These are phyloP conservation scores for Neopestalotiopsis sp. DNA, from an alignment of 2,329 filamentous ascomycete genomes.

Conservation along the genomic window DNA sequence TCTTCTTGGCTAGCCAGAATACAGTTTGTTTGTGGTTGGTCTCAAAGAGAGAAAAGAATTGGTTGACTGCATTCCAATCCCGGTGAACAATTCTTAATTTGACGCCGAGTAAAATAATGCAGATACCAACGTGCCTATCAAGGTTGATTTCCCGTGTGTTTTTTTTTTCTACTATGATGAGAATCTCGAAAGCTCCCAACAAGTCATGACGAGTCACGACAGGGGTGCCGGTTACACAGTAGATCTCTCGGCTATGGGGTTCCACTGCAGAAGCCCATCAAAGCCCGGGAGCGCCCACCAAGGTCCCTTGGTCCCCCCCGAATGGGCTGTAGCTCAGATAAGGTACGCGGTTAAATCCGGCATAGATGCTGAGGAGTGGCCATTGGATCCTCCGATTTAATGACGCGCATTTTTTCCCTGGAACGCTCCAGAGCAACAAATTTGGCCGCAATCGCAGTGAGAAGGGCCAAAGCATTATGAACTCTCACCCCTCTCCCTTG, in stretches of 20 bases:
- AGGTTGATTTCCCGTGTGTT: too few species aligned
- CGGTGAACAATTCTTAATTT: too few species aligned
- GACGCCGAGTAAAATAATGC: too few species aligned
- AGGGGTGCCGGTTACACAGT: too few species aligned
- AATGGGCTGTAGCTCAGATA: background rate
- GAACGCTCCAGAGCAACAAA: slow-evolving; percentile 17
- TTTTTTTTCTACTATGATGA: too few species aligned
- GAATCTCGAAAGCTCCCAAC: too few species aligned
- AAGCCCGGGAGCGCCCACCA: background rate
- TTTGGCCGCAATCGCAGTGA: slow-evolving; percentile 18
- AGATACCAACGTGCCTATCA: too few species aligned
- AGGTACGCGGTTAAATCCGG: slow-evolving; percentile 9
- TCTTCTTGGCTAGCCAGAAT: too few species aligned
- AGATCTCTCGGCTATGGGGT: background rate
- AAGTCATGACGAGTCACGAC: too few species aligned
- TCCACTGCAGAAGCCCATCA: background rate
- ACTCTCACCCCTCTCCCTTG: slow-evolving; percentile 6
- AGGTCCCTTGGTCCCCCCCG: background rate
- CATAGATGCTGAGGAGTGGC: background rate
- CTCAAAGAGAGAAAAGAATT: too few species aligned
- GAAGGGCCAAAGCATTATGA: background rate
- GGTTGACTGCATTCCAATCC: too few species aligned
- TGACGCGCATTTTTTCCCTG: slow-evolving; percentile 25
- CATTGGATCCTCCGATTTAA: slow-evolving; percentile 19
- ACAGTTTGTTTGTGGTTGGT: too few species aligned